Conservation (phyloP, 2,329 filamentous ascomycete genomes). For the Fusarium sp. region DNA sequence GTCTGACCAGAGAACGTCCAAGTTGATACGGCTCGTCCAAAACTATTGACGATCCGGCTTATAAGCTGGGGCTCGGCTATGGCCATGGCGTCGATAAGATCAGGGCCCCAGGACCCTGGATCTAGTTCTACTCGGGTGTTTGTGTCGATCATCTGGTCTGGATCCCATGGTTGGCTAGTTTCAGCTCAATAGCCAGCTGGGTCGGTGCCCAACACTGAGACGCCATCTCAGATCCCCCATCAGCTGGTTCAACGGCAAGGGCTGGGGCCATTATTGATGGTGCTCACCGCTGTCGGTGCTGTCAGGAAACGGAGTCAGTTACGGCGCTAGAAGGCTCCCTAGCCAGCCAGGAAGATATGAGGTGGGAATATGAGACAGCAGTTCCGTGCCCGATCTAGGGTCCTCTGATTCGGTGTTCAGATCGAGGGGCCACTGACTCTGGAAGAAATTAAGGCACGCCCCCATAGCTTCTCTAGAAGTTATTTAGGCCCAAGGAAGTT, state of each 20-base stretch:
- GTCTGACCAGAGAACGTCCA: constrained; percentile 1
- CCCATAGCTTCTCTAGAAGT: constrained; percentile 18
- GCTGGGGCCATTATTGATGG: neutral
- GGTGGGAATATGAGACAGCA: constrained; percentile 36
- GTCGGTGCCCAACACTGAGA: constrained; percentile 26
- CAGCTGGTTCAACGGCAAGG: constrained; percentile 18
- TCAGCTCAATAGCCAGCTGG: constrained; percentile 29
- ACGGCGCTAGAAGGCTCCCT: constrained; percentile 22
- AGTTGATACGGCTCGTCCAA: constrained; percentile 13
- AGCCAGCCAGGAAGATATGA: constrained; percentile 9
- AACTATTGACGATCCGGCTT: constrained; percentile 27
- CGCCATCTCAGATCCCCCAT: constrained; percentile 29
- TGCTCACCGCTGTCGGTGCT: constrained; percentile 30
- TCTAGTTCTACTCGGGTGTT: constrained; percentile 28
- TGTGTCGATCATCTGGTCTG: constrained; percentile 42
- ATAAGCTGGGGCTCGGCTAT: constrained; percentile 27
- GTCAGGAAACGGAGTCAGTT: constrained; percentile 19
- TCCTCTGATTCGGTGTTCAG: constrained; percentile 25
- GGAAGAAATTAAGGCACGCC: constrained; percentile 36
- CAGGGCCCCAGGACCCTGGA: constrained; percentile 42
- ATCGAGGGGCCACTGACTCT: constrained; percentile 13
- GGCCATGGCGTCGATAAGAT: constrained; percentile 37
- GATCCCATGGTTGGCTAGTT: constrained; percentile 22
- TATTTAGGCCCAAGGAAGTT: constrained; percentile 7
- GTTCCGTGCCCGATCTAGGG: constrained; percentile 29